phyloP scores from a whole-genome alignment of 2,329 filamentous ascomycete genomes.

The Paecilomyces variotii region DNA sequence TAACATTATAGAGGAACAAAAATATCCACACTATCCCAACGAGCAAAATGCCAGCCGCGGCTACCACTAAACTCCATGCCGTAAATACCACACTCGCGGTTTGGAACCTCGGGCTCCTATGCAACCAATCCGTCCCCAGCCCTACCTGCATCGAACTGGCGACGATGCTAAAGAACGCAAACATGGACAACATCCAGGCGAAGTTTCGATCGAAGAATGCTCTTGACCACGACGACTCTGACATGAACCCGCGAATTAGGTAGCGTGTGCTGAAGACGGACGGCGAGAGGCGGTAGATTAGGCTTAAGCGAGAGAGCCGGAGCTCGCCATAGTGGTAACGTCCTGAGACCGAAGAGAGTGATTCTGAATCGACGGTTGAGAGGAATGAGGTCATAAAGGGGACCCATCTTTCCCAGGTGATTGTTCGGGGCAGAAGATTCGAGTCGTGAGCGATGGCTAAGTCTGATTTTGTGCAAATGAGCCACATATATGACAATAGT shows the following conservation, averaged over 20 bases:
- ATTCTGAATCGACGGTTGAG: not conserved
- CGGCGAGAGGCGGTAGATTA: not conserved
- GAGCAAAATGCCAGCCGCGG: too few relatives aligned
- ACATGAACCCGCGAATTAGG: not conserved
- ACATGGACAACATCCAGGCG: not conserved
- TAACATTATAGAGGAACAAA: too few relatives aligned
- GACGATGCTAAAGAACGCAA: not conserved
- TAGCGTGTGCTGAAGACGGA: not conserved
- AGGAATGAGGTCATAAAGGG: not conserved
- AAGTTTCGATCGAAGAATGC: not conserved
- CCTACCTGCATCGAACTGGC: not conserved
- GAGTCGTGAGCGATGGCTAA: not conserved
- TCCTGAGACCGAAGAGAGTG: not conserved
- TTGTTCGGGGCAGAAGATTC: not conserved
- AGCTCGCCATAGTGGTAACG: not conserved
- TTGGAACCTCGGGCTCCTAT: not conserved
- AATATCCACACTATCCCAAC: too few relatives aligned
- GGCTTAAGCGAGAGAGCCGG: not conserved
- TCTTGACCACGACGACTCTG: not conserved
- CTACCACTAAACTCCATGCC: too few relatives aligned
- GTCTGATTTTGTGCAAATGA: not conserved
- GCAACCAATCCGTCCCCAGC: not conserved
- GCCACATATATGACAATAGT: not conserved
- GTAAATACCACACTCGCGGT: not conserved
- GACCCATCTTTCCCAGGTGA: not conserved